Evolutionary conservation across 2,329 filamentous ascomycete genomes (phyloP), one percentile per base, ranked within the genome.

Genomic region (Cladosporium sp.): DNA sequence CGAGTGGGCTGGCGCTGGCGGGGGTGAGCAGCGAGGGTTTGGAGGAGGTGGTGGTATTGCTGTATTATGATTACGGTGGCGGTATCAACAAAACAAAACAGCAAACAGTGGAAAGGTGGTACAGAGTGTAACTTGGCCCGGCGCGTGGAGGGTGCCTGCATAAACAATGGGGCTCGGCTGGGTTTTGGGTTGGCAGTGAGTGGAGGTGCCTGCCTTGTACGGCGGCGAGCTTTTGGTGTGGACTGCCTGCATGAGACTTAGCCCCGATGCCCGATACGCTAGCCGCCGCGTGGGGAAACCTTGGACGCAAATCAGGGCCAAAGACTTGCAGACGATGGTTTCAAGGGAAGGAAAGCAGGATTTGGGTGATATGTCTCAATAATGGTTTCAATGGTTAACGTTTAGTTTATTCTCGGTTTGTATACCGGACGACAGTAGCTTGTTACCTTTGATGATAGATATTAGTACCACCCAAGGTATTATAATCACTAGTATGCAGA

Each of bases 41-140:
- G n/a, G 28, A 21, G 18, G 52, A 10, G 28, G 28, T 12, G 11
- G 33, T 60, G 57, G 12, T 60, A 26, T 46, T 33, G 37, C 2
- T 12, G 29, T 44, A 44, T 59, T 59, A 44, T 44, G 23, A 59
- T 59, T 59, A 59, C 40, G 10, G 33, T 18, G 55, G 33, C 52
- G 28, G 28, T 12, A 61, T 49, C 58, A 61, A 55, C 52, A 55
- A 31, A 29, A 55, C 52, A 55, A 52, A 55, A 31, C 52, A 55
- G 52, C 52, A 55, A 33, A 33, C 52, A n/a, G 28, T 21, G n/a
- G 52, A 55, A 55, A 55, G 52, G 52, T 49, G 58, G 58, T 33
- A 61, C 58, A 44, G 58, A 44, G 33, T 14, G 33, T 16, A 35
- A 14, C 33, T 5, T 35, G 33, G 33, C 33, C 12, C 33, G 33